Conservation (phyloP, 2,329 filamentous ascomycete species). For the Proliferodiscus dingleyae region DNA sequence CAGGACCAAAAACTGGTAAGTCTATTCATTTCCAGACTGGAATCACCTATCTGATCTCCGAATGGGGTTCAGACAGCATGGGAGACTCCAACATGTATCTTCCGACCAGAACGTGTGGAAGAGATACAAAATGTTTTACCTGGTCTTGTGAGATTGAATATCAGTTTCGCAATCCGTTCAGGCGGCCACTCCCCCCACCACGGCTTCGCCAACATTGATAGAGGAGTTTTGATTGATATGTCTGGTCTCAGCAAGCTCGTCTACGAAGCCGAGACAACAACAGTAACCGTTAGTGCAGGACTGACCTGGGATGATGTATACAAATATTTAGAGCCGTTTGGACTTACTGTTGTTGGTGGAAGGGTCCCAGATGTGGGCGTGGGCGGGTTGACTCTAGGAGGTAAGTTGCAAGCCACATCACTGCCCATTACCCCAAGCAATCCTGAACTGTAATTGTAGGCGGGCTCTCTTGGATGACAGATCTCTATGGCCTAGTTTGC, state of each 20-base stretch:
- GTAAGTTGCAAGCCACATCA: no score
- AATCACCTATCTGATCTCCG: no score
- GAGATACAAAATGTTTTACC: not conserved
- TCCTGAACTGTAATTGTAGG: no score
- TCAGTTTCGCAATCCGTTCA: conserved; percentile 42
- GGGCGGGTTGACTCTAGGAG: conserved; percentile 35
- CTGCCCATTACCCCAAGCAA: no score
- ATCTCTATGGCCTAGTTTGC: conserved; percentile 40
- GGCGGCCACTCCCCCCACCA: conserved; percentile 38
- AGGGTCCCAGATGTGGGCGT: conserved; percentile 34
- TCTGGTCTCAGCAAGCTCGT: conserved; percentile 29
- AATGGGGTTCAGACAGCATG: not conserved
- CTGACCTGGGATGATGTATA: conserved; percentile 12
- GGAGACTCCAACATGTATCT: conserved; percentile 1
- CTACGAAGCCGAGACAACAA: conserved; percentile 17
- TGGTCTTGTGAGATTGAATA: not conserved
- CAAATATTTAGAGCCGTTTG: conserved; percentile 2
- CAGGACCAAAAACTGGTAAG: no score
- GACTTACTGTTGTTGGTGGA: conserved; percentile 33
- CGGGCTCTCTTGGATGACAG: conserved; percentile 10
- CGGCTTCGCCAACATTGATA: conserved; percentile 32
- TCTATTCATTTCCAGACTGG: no score
- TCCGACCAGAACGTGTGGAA: not conserved
- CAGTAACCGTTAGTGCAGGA: conserved; percentile 28
- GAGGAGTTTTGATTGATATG: conserved; percentile 30